Evolutionary conservation across 306 rosid genomes (phyloP), one percentile per base, ranked within the genome.

Genomic region (Sicyos edulis): DNA sequence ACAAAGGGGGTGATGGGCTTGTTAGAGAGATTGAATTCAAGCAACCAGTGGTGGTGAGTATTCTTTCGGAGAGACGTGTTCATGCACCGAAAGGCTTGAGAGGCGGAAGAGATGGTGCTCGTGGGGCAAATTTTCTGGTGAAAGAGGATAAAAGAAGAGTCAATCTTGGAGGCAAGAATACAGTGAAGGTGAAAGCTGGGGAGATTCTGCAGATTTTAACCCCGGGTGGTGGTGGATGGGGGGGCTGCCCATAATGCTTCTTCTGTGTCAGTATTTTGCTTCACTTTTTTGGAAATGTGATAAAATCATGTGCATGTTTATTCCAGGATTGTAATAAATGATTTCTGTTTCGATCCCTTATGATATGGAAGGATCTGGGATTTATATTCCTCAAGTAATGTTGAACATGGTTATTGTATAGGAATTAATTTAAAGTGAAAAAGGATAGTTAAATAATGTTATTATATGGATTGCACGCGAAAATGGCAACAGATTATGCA

Each of bases 211-310:
- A 84, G 84, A 88, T 92, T 74, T 83, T 85, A 72, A 92, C 96
- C 70, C 98, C 98, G 50, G 98, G 96, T 71, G 98, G 98, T 54
- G 98, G 96, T 26, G 96, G 96, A 80, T 90, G 96, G 88, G 98
- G 96, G 88, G 98, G 98, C 58, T 84, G 82, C 75, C 22, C 57
- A 54, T 78, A 59, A 77, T 79, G 70, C 64, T 55, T 55, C 64
- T 55, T 55, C 29, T 26, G 3, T 26, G 29, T 26, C 2, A 26
- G 29, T 26, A 26, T 26, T 26, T 26, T 26, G 29, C 29, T 26
- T 26, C 3, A 26, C 29, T 26, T 26, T 37, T 37, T 4, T 37
- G 42, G 42, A 37, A 37, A 4, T 37, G 42, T 4, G 42, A 37
- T 37, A 5, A 37, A 37, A 1, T 4, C 7, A 37, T 37, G 5